phyloP scores from a whole-genome alignment of 2,329 filamentous ascomycete genomes.

The Fusarium phyllophilum region DNA sequence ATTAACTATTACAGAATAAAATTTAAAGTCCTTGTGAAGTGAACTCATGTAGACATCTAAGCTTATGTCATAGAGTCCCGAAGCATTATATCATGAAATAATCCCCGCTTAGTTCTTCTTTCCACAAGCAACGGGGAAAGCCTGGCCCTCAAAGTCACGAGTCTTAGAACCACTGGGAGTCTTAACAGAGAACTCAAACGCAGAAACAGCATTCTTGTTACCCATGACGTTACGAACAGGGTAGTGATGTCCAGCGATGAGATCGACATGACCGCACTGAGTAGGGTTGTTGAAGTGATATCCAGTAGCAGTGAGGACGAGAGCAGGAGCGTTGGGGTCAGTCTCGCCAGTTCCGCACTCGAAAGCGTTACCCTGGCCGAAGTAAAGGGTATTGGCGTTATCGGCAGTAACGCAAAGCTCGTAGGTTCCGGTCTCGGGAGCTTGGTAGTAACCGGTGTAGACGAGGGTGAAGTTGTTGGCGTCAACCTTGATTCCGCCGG shows the following conservation, averaged over 20 bases:
- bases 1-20: not conserved
- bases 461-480: constrained; percentile 42
- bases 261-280: constrained; percentile 23
- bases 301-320: constrained; percentile 13
- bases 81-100: not conserved
- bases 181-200: not conserved
- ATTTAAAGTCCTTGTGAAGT: not conserved
- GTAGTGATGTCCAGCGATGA: constrained; percentile 29
- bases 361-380: constrained; percentile 36
- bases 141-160: not conserved
- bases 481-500: constrained; percentile 31
- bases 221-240: constrained; percentile 38
- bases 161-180: not conserved
- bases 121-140: not conserved
- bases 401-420: constrained; percentile 37
- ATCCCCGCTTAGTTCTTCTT: not conserved
- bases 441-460: constrained; percentile 31
- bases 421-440: constrained; percentile 26
- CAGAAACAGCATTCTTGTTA: constrained; percentile 13
- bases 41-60: not conserved
- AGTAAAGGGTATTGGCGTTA: constrained; percentile 38
- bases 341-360: constrained; percentile 22
- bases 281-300: constrained; percentile 21
- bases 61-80: not conserved
- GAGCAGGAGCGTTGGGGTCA: constrained; percentile 4